Conservation (phyloP, 78 protist genomes). For the Thecamonas trahens region DNA sequence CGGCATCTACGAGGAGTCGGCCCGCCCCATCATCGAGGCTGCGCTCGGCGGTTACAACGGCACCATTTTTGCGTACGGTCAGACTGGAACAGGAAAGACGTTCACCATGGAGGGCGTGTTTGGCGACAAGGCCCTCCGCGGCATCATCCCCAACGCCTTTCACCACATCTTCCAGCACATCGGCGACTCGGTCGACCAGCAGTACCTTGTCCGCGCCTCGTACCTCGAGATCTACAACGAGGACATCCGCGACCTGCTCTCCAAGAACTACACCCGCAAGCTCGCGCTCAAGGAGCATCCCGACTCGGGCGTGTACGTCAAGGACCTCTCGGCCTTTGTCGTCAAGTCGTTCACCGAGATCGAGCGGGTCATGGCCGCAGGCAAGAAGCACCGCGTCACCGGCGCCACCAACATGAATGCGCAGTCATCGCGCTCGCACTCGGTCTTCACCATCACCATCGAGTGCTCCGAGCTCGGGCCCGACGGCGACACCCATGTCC, state of each 20-base stretch:
- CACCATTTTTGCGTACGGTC: slow-evolving; percentile 62
- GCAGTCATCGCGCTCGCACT: slow-evolving; percentile 57
- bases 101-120: slow-evolving; percentile 15
- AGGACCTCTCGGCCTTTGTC: not conserved
- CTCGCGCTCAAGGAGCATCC: slow-evolving; percentile 29
- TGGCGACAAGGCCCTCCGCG: not conserved
- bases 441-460: slow-evolving; percentile 15
- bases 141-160: slow-evolving; percentile 25
- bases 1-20: slow-evolving; percentile 4
- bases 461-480: too few relatives aligned
- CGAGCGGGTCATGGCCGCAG: slow-evolving; percentile 9
- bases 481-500: not conserved
- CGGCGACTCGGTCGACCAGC: not conserved
- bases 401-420: slow-evolving; percentile 64
- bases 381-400: slow-evolving; percentile 22
- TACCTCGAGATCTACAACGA: slow-evolving; percentile 46
- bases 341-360: slow-evolving; percentile 6
- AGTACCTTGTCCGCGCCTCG: slow-evolving; percentile 5
- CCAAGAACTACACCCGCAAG: too few relatives aligned
- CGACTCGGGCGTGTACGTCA: slow-evolving; percentile 28
- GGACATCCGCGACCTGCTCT: slow-evolving; percentile 25
- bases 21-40: slow-evolving; percentile 13
- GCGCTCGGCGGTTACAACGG: slow-evolving; percentile 36
- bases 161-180: slow-evolving; percentile 6
- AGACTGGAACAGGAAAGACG: slow-evolving; percentile 54